Base-by-base conservation (phyloP, 495 filamentous ascomycete species). In the Pseudotulostoma volvatum region DNA sequence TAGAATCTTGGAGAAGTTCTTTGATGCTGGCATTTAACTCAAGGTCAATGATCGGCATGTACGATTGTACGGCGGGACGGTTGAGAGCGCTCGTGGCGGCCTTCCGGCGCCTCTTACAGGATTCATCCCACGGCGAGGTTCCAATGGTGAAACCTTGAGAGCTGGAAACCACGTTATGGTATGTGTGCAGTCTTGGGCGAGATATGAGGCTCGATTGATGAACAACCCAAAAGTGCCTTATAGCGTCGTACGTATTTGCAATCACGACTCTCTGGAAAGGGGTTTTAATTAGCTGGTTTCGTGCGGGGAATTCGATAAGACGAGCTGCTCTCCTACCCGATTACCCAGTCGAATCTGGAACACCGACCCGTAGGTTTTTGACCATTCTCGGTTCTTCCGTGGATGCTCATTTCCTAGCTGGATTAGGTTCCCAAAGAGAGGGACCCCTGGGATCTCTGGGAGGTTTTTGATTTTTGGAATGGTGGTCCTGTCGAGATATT, bases 71-170 rank as follows among this genome's bases (percentile, higher is more conserved):
- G 0, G 77, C 74, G 1, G 76, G 71, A 13, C 70, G 60, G 55
- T 84, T 84, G 7, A 84, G 55, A 0, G 77, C 77, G 0, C 76
- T 79, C 2, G 77, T 77, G 0, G 79, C 77, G 0, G 76, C 75
- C 59, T 81, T 81, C 34, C 77, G 63, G 5, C 77, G 68, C 5
- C 67, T 64, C 54, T 84, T 84, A 60, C 76, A 80, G 31, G 70
- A 76, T 38, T 80, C 77, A 48, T 81, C 76, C 77, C 77, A 84
- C 0, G 79, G 79, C 0, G 73, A 78, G 0, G 79, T 81, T 4
- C 79, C 79, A 43, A 84, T 79, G 0, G 77, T 81, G 50, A 77
- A 81, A 5, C 76, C 77, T 56, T 79, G 74, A 11, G 72, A 77
- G 43, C 61, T 70, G 31, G 75, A 79, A 4, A 81, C 75, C 4